Conservation (phyloP, 257 asterid species). For the Solanum lycopersicoides region DNA sequence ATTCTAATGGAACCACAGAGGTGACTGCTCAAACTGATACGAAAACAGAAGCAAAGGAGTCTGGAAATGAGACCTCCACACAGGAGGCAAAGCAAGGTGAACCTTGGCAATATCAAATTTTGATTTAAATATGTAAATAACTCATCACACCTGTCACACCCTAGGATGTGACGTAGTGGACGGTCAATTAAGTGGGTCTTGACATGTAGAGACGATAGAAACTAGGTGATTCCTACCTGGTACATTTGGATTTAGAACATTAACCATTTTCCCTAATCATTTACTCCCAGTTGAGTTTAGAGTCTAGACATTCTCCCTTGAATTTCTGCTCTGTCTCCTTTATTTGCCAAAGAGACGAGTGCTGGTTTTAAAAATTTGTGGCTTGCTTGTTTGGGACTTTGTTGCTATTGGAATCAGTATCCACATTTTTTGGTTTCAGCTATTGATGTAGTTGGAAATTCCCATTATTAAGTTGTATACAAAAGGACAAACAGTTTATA, state of each 20-base stretch:
- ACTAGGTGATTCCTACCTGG: not conserved
- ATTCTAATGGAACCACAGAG: slow-evolving; percentile 40
- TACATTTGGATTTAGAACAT: not conserved
- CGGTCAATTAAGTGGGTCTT: not conserved
- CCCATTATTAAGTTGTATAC: not conserved
- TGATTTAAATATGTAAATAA: not conserved
- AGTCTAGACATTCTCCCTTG: not conserved
- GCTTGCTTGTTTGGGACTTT: not conserved
- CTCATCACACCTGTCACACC: not conserved
- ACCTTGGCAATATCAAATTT: not conserved
- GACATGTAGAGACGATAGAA: not conserved
- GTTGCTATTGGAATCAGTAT: not conserved
- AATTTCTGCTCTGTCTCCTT: not conserved
- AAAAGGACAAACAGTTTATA: not conserved
- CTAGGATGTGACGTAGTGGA: not conserved
- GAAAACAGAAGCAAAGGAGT: slow-evolving; percentile 32
- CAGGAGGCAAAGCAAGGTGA: slow-evolving; percentile 49
- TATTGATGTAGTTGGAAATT: not conserved
- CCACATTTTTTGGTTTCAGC: not conserved
- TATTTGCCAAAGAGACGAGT: not conserved
- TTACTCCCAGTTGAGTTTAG: not conserved
- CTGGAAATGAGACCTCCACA: slow-evolving; percentile 23
- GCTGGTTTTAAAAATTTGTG: not conserved
- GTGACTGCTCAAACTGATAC: slow-evolving; percentile 16
- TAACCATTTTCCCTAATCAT: not conserved